Evolutionary conservation across 1,284 basidiomycete genomes (phyloP).

Genomic region (Ganoderma lingzhi): DNA sequence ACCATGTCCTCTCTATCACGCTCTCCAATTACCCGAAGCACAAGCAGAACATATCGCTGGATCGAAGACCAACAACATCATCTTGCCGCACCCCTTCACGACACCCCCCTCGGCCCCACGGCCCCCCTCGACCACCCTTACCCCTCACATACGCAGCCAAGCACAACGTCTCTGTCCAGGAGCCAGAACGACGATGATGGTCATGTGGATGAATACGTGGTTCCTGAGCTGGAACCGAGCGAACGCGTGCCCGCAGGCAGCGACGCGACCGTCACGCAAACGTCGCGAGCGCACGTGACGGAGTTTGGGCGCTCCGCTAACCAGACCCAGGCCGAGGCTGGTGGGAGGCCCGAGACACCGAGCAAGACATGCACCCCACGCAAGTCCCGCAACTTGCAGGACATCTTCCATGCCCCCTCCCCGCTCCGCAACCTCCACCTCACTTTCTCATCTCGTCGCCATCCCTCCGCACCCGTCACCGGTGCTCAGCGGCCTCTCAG

Average conservation of each 20-base stretch:
- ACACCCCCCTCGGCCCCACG: background rate
- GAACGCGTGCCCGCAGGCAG: conserved; percentile 44
- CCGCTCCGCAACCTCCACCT: conserved; percentile 65
- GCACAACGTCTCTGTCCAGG: conserved; percentile 35
- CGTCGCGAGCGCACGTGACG: conserved; percentile 39
- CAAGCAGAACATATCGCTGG: conserved; percentile 74
- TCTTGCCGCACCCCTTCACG: conserved; percentile 17
- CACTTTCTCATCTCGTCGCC: conserved; percentile 53
- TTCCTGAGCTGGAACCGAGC: conserved; percentile 46
- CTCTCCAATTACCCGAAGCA: conserved; percentile 47
- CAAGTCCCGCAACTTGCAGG: conserved; percentile 38
- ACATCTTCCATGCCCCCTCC: conserved; percentile 54
- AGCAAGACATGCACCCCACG: conserved; percentile 49
- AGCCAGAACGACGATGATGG: conserved; percentile 44
- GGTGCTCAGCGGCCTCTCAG: conserved; percentile 34
- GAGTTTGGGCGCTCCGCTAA: conserved; percentile 26
- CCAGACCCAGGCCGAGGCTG: conserved; percentile 27
- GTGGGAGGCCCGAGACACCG: conserved; percentile 32
- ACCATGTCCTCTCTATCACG: conserved; percentile 28
- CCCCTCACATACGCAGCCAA: conserved; percentile 62
- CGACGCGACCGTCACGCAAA: conserved; percentile 44
- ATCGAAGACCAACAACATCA: conserved; percentile 64
- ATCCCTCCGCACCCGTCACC: conserved; percentile 44
- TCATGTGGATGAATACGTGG: conserved; percentile 64
- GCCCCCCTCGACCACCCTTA: conserved; percentile 51